phyloP scores from a whole-genome alignment of 768 basidiomycete genomes.

The Naganishia randhawae region DNA sequence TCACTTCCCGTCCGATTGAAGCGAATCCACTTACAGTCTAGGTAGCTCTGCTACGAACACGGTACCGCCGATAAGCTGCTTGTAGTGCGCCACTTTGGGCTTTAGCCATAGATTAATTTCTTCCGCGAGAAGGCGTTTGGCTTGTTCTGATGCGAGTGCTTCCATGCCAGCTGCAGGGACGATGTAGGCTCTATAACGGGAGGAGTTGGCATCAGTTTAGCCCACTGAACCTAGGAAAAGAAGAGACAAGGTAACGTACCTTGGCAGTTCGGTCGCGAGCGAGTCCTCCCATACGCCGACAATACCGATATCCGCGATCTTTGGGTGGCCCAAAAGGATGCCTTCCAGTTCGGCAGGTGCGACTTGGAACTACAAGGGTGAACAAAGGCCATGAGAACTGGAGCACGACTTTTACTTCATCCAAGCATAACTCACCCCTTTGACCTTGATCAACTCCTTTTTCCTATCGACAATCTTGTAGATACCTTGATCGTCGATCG shows the following conservation, averaged over 20 bases:
- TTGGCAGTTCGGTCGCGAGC: constrained; percentile 76
- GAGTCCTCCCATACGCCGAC: constrained; percentile 66
- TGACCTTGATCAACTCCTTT: constrained; percentile 53
- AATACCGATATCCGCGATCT: constrained; percentile 76
- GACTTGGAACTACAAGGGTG: constrained; percentile 53
- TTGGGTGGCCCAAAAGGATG: constrained; percentile 67
- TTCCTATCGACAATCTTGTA: constrained; percentile 55
- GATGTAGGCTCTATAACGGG: constrained; percentile 46
- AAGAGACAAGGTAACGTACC: constrained; percentile 23
- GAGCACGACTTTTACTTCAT: neutral
- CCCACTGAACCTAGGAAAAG: constrained; percentile 47
- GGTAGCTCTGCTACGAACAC: constrained; percentile 61
- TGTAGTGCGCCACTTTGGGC: constrained; percentile 63
- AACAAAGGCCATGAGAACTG: neutral
- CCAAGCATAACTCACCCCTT: constrained; percentile 53
- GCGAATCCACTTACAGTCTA: constrained; percentile 59
- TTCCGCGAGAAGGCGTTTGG: constrained; percentile 54
- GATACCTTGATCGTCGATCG: constrained; percentile 64
- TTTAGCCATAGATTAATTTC: constrained; percentile 65
- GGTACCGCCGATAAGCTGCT: constrained; percentile 68
- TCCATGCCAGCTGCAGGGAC: constrained; percentile 42
- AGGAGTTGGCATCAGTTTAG: constrained; percentile 56
- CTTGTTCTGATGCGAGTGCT: constrained; percentile 30
- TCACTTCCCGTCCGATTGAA: neutral
- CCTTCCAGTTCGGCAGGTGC: constrained; percentile 82